Percentiles rank a stretch among this genome's conserved stretches.
phyloP scores from a whole-genome alignment of 441 rosid species.

The Bruguiera hainesii region DNA sequence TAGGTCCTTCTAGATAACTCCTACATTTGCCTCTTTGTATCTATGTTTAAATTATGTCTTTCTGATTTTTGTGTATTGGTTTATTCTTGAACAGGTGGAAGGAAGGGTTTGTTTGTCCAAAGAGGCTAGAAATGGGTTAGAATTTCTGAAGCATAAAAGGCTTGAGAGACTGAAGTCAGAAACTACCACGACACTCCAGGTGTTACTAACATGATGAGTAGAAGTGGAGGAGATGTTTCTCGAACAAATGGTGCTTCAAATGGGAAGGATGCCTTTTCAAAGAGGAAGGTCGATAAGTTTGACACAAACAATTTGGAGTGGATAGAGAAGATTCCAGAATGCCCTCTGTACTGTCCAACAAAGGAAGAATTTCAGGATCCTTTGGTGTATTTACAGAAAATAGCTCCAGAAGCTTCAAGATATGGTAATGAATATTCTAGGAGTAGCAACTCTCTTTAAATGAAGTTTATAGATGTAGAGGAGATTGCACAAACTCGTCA shows the following conservation, averaged over 20 bases:
- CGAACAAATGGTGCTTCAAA: constrained; percentile 33
- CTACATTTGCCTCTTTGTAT: not conserved
- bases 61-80: constrained; percentile 1
- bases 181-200: constrained; percentile 43
- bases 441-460: not conserved
- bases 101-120: constrained; percentile 71
- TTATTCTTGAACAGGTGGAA: constrained; percentile 67
- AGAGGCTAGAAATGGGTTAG: constrained; percentile 72
- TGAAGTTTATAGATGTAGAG: not conserved
- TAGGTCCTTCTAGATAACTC: not conserved
- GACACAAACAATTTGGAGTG: constrained; percentile 74
- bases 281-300: constrained; percentile 72
- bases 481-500: too few relatives aligned
- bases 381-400: constrained; percentile 82
- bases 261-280: constrained; percentile 50
- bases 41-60: not conserved
- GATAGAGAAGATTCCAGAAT: constrained; percentile 86
- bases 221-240: constrained; percentile 84
- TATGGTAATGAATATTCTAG: constrained; percentile 53
- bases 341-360: constrained; percentile 90
- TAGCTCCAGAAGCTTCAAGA: constrained; percentile 95
- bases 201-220: constrained; percentile 43
- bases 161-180: constrained; percentile 68
- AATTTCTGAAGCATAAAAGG: constrained; percentile 78
- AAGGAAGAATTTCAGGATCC: constrained; percentile 98